Evolutionary conservation across 441 rosid species (phyloP), one percentile per base, ranked within the genome.

Genomic region (Brassica hybrid): DNA sequence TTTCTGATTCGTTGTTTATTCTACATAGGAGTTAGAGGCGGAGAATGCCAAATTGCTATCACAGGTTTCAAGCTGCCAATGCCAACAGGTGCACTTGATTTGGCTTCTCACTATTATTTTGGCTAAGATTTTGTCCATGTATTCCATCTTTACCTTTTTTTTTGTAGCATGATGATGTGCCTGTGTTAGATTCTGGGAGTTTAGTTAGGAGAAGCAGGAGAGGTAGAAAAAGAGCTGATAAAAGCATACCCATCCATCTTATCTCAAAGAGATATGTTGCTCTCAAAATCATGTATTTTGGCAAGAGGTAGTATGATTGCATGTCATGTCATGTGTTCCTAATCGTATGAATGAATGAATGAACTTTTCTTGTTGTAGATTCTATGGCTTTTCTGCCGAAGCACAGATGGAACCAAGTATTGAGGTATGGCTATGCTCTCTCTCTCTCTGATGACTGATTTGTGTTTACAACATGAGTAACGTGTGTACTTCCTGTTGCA

Each of bases 391-490:
- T 84, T 85, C 98, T 69, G 91, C 94, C 3, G 96, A 95, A 74
- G 94, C 92, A 72, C 97, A 95, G 67, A 86, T 89, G 94, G 96
- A 95, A 72, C 98, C 97, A 67, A 89, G 93, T 72, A 75, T 93
- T 43, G 99, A 93, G 98, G 98, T 66, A n/a, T 66, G 62, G 6
- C 54, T 67, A 1, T 73, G 67, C 19, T 58, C 60, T 83, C 75
- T 63, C 66, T 41, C 8, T 57, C 17, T 63, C 32, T 59, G 4
- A 17, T 69, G 67, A n/a, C 50, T 64, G 14, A 13, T 54, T 34
- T 74, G 16, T 57, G 2, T 56, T 45, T 69, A 54, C 27, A 57
- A 7, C 4, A 32, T 65, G 25, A 32, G 63, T n/a, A 16, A 61
- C 3, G 62, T 36, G 9, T 60, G 23, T n/a, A n/a, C n/a, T n/a